Evolutionary conservation across 1,284 basidiomycete species (phyloP).

Genomic region (Sporisorium sorghi): DNA sequence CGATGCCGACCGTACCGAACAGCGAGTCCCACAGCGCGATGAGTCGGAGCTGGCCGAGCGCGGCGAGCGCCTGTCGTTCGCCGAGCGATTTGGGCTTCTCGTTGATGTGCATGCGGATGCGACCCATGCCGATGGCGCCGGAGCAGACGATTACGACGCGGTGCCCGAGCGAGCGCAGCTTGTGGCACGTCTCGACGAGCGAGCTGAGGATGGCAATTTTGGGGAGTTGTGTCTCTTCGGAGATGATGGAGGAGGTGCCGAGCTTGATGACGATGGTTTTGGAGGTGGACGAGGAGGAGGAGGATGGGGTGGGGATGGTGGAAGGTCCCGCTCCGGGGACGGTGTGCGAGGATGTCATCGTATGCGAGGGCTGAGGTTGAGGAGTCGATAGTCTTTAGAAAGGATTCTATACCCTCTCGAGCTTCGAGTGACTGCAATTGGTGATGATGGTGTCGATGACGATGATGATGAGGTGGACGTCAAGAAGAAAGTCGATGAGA

Average conservation of each 20-base stretch:
- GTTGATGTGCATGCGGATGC: constrained; percentile 88
- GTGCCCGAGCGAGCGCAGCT: constrained; percentile 83
- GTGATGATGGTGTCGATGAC: neutral
- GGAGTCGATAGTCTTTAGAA: no score
- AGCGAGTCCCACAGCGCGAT: constrained; percentile 97
- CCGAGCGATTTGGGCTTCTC: constrained; percentile 84
- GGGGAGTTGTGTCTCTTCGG: constrained; percentile 72
- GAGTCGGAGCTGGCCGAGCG: constrained; percentile 93
- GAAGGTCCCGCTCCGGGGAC: constrained; percentile 8
- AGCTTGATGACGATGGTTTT: constrained; percentile 69
- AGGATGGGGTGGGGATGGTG: neutral
- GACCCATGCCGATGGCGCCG: constrained; percentile 93
- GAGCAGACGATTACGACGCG: constrained; percentile 94
- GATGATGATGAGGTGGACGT: neutral
- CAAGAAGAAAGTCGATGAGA: constrained; percentile 23
- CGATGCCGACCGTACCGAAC: constrained; percentile 90
- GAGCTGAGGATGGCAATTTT: constrained; percentile 89
- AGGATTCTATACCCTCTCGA: no score
- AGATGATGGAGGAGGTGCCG: constrained; percentile 67
- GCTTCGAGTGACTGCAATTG: neutral
- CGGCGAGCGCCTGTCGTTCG: constrained; percentile 94
- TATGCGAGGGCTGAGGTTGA: no score
- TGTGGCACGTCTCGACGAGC: constrained; percentile 88
- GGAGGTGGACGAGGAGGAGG: constrained; percentile 12
- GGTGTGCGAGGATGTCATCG: constrained; percentile 20